These are phyloP conservation scores for Tylopilus felleus DNA, from an alignment of 768 basidiomycete species.

Conservation along the genomic window DNA sequence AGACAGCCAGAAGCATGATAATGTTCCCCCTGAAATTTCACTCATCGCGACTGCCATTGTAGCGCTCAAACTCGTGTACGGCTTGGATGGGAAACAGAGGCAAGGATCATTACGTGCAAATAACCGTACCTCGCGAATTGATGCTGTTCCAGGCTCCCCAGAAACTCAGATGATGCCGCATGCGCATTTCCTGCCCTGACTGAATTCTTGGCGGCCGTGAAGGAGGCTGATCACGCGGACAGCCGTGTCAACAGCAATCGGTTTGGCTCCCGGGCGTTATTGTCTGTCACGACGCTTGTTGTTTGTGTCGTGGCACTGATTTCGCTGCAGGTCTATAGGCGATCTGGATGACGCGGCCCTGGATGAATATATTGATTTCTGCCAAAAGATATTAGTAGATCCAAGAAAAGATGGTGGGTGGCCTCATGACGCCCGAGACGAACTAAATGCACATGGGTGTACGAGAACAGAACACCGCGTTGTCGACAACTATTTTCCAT, in stretches of 20 bases:
- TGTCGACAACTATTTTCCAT: conserved; percentile 42
- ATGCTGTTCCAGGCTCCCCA: conserved; percentile 39
- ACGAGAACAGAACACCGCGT: conserved; percentile 28
- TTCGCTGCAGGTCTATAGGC: conserved; percentile 45
- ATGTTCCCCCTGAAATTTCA: conserved; percentile 64
- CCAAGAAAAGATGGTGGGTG: conserved; percentile 26
- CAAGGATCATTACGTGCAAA: conserved; percentile 25
- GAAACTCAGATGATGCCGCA: conserved; percentile 50
- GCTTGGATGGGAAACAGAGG: conserved; percentile 69
- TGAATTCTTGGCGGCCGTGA: conserved; percentile 47
- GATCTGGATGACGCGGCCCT: conserved; percentile 49
- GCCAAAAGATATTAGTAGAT: conserved; percentile 49
- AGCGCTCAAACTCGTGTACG: conserved; percentile 82
- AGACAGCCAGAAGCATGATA: conserved; percentile 54
- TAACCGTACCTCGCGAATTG: conserved; percentile 6
- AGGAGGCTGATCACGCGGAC: conserved; percentile 36
- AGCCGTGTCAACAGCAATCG: conserved; percentile 29
- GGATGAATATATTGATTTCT: conserved; percentile 67
- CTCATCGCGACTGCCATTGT: conserved; percentile 59
- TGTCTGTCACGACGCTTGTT: conserved; percentile 40
- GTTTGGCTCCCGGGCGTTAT: conserved; percentile 42
- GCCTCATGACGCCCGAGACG: conserved; percentile 8
- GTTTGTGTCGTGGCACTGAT: conserved; percentile 4
- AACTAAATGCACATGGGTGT: conserved; percentile 11
- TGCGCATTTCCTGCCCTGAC: conserved; percentile 51